These are phyloP conservation scores for Pythium inflatum DNA, from an alignment of 352 stramenopile species.

Conservation along the genomic window DNA sequence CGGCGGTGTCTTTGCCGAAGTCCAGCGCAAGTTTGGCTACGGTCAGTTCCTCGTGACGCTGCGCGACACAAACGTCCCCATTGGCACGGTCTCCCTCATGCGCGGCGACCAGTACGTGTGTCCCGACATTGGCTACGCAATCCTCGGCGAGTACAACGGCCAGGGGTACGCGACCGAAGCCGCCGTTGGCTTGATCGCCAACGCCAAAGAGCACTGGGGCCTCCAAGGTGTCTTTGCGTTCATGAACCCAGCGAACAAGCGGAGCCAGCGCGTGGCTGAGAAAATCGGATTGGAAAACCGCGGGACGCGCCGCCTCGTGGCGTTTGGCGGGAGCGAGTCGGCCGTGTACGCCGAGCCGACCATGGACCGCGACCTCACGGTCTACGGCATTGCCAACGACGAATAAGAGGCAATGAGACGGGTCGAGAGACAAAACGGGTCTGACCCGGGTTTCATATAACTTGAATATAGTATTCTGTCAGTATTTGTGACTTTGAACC, in stretches of 20 bases:
- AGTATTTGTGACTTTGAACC: no score
- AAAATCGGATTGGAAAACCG: slow-evolving; percentile 27
- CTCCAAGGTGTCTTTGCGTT: slow-evolving; percentile 27
- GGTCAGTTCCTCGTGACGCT: slow-evolving; percentile 30
- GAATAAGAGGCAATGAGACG: neutral
- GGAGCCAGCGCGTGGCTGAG: slow-evolving; percentile 27
- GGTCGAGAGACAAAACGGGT: no score
- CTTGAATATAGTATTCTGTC: no score
- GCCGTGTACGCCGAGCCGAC: slow-evolving; percentile 22
- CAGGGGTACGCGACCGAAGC: slow-evolving; percentile 29
- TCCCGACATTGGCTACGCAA: slow-evolving; percentile 27
- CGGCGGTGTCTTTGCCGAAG: slow-evolving; percentile 15
- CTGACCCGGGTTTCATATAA: no score
- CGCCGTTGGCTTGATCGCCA: slow-evolving; percentile 14
- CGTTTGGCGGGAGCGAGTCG: slow-evolving; percentile 12
- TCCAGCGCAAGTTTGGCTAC: slow-evolving; percentile 29
- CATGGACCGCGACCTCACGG: slow-evolving; percentile 22
- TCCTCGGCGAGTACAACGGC: slow-evolving; percentile 26
- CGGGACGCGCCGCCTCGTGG: neutral
- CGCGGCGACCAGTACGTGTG: slow-evolving; percentile 18
- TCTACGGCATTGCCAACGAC: slow-evolving; percentile 21
- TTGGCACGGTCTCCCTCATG: slow-evolving; percentile 32
- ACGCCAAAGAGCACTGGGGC: slow-evolving; percentile 21
- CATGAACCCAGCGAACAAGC: slow-evolving; percentile 17
- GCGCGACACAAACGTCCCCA: slow-evolving; percentile 5